Conservation (phyloP, 2,329 filamentous ascomycete species). For the Aureobasidium vineae region DNA sequence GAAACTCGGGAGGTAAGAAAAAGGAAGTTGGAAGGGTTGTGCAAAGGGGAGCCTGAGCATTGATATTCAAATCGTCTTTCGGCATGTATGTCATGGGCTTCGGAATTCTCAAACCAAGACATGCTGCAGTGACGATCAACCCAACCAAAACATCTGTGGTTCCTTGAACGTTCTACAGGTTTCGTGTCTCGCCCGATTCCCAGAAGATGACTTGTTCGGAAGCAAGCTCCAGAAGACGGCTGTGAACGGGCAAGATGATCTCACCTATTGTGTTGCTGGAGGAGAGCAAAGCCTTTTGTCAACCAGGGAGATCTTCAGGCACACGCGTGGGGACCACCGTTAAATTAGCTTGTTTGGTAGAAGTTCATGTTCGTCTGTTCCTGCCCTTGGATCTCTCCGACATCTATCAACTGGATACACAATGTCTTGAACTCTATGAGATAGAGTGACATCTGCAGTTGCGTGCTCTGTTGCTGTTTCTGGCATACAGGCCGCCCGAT, state of each 20-base stretch:
- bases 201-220: background rate
- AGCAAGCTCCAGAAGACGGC: background rate
- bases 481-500: slow-evolving; percentile 1
- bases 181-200: background rate
- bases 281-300: background rate
- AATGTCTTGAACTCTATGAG: background rate
- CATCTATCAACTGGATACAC: slow-evolving; percentile 6
- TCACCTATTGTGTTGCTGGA: background rate
- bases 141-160: slow-evolving; percentile 4
- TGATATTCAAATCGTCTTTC: background rate
- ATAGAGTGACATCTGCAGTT: background rate
- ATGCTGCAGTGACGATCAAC: slow-evolving; percentile 4
- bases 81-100: background rate
- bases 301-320: slow-evolving; percentile 4
- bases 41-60: background rate
- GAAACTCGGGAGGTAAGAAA: background rate
- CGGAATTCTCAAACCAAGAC: background rate
- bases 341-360: background rate
- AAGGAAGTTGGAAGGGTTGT: slow-evolving; percentile 1
- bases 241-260: background rate
- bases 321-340: background rate
- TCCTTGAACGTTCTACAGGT: background rate
- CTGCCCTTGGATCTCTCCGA: background rate
- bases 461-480: slow-evolving; percentile 11
- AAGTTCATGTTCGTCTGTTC: slow-evolving; percentile 3